Evolutionary conservation across 306 rosid genomes (phyloP), one percentile per base, ranked within the genome.

Genomic region (Inga leiocalycina): DNA sequence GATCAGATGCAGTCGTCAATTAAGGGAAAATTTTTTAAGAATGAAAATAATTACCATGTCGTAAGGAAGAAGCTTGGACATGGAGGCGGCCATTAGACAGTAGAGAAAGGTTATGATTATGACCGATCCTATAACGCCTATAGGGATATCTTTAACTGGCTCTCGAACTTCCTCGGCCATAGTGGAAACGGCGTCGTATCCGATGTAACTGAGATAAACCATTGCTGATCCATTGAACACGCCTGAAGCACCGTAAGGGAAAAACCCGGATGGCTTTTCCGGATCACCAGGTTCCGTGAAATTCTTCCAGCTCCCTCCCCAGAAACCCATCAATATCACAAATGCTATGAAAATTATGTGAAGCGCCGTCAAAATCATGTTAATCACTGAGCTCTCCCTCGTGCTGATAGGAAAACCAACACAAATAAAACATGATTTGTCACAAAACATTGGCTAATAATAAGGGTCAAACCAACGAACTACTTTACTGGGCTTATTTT

Each of bases 161-260:
- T 91, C 81, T 2, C 77, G 89, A 1, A 95, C 98, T 82, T 95
- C 98, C 54, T 95, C 98, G 0, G 98, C 98, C 98, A 95, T 89
- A 17, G 98, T 95, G 2, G 98, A 95, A 41, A 95, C 98, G 79
- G 98, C 98, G 57, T 95, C 98, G 88, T 95, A 95, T 0, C 98
- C 98, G 6, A 95, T 95, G 73, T 93, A 95, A 80, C 98, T 95
- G 0, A 93, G 46, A 67, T 93, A 95, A 14, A 95, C 98, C 64
- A 81, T 84, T 13, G 97, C 90, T 0, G 98, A 98, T 10, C 98
- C 98, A 1, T 88, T 84, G 49, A 95, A 89, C 8, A 95, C 93
- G 10, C 98, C 97, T 0, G 93, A 43, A 14, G 87, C 89, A 1
- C 98, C 98, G 80, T 81, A 45, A 0, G 98, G 93, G 6, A 92